Evolutionary conservation across 345 rosid genomes (phyloP).

Genomic region (Acer saccharum): DNA sequence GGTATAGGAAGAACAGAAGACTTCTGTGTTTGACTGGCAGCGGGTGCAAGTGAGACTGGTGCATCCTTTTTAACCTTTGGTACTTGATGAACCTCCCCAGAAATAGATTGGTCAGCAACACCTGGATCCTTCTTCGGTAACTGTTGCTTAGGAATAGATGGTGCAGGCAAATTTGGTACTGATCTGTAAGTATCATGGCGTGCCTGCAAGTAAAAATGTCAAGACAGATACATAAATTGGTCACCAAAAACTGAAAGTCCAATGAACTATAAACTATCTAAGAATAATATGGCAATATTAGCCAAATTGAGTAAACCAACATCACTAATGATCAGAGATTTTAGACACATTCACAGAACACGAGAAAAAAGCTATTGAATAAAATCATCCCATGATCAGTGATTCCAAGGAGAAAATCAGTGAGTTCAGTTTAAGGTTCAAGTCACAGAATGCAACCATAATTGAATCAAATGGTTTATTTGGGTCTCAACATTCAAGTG

Average conservation of each 20-base stretch:
- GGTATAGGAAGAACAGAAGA: conserved; percentile 52
- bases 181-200: conserved; percentile 58
- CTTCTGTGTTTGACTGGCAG: conserved; percentile 58
- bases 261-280: neutral
- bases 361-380: neutral
- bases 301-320: conserved; percentile 7
- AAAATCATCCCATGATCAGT: neutral
- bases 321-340: neutral
- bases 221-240: conserved; percentile 19
- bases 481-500: neutral
- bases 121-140: conserved; percentile 48
- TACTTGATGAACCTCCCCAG: conserved; percentile 46
- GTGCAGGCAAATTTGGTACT: conserved; percentile 54
- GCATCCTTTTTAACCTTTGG: conserved; percentile 57
- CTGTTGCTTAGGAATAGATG: conserved; percentile 55
- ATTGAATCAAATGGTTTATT: neutral
- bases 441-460: neutral
- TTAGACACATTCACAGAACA: neutral
- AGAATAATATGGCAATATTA: neutral
- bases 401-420: neutral
- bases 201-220: conserved; percentile 54
- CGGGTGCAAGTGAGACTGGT: conserved; percentile 48
- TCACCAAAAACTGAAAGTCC: neutral
- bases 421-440: neutral
- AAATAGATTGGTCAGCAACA: conserved; percentile 42